A percentile compares a stretch with the other conserved stretches of the same genome.
Evolutionary conservation across 2,329 filamentous ascomycete species (phyloP).

Genomic region (Harringtonia aguacate): DNA sequence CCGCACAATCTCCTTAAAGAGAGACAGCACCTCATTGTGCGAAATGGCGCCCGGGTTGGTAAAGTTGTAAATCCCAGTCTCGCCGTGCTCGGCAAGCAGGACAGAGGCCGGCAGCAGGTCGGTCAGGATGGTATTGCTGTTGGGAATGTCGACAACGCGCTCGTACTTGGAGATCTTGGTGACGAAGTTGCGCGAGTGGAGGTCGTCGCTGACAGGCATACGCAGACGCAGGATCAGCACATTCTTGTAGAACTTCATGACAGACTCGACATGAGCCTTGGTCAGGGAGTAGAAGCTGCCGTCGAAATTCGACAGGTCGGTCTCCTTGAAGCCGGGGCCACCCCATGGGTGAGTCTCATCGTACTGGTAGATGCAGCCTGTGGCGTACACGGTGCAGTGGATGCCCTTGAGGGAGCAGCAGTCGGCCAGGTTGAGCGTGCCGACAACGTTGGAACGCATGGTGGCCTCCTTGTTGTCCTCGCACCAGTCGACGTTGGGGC

Average conservation of each 20-base stretch:
- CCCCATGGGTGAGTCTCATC: constrained; percentile 49
- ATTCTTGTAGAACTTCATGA: constrained; percentile 52
- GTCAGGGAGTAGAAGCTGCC: constrained; percentile 60
- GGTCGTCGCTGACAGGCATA: constrained; percentile 59
- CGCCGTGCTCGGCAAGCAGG: constrained; percentile 88
- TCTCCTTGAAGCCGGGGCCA: constrained; percentile 49
- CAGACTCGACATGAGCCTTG: constrained; percentile 55
- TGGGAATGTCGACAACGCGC: constrained; percentile 55
- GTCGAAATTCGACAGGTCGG: constrained; percentile 52
- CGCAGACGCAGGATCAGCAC: constrained; percentile 54
- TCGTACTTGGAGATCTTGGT: constrained; percentile 59
- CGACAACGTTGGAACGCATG: constrained; percentile 56
- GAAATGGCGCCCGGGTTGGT: constrained; percentile 61
- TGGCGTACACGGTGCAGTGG: constrained; percentile 56
- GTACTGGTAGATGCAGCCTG: constrained; percentile 58
- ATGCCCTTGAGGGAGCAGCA: constrained; percentile 46
- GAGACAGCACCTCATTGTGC: constrained; percentile 55
- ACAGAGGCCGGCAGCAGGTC: constrained; percentile 60
- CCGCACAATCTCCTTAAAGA: constrained; percentile 54
- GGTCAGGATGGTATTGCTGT: constrained; percentile 56
- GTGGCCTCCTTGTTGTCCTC: constrained; percentile 60
- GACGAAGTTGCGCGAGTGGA: constrained; percentile 56
- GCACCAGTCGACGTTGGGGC: constrained; percentile 62
- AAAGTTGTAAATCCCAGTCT: constrained; percentile 58
- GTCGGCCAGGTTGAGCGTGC: constrained; percentile 52